Evolutionary conservation across 345 rosid species (phyloP).

Genomic region (Reutealis trisperma): DNA sequence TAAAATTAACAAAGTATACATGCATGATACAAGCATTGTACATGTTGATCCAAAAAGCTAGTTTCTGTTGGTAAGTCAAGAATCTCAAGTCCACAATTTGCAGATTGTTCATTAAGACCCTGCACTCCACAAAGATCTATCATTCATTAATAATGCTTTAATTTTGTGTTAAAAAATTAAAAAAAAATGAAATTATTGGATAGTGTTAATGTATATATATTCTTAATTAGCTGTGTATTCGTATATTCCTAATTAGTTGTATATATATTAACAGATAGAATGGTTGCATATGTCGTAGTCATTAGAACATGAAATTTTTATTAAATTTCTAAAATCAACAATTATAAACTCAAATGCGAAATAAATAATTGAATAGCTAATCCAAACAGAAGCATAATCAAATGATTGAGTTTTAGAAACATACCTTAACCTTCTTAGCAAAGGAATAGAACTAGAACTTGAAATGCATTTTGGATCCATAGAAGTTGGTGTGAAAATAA

Average conservation of each 20-base stretch:
- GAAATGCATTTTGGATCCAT: conserved; percentile 89
- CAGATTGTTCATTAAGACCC: conserved; percentile 74
- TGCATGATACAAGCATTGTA: conserved; percentile 98
- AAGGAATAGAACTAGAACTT: conserved; percentile 68
- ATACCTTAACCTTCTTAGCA: conserved; percentile 75
- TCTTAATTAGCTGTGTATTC: no score
- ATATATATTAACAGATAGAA: no score
- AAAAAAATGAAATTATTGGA: no score
- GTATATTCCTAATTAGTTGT: no score
- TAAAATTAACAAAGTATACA: conserved; percentile 42
- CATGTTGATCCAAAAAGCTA: conserved; percentile 99
- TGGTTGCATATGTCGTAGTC: no score
- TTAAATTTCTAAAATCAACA: no score
- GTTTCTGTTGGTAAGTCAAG: conserved; percentile 70
- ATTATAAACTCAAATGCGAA: no score
- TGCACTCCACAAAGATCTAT: conserved; percentile 27
- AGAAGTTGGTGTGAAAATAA: conserved; percentile 70
- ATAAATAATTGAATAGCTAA: no score
- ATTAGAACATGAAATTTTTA: no score
- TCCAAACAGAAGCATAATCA: no score
- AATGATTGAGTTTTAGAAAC: neutral
- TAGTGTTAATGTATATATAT: no score
- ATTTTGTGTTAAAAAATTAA: neutral
- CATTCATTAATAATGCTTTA: no score
- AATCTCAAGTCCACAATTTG: conserved; percentile 65